Evolutionary conservation across 441 rosid species (phyloP).

Genomic region (Bruguiera hainesii): DNA sequence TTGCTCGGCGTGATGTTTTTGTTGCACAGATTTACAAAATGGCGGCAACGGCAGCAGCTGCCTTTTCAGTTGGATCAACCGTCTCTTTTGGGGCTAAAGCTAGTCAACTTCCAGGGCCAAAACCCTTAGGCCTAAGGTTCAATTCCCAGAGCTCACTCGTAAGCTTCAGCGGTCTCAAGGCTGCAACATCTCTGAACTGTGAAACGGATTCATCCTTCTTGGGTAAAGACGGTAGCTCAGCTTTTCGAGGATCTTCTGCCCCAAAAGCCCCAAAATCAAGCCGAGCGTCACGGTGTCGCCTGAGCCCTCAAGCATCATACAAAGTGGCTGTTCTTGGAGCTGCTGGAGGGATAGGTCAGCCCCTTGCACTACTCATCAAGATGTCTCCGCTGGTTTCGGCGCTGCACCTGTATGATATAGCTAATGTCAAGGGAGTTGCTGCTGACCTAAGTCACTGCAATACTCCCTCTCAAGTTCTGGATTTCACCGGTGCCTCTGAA

Average conservation of each 20-base stretch:
- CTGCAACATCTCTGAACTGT: constrained; percentile 39
- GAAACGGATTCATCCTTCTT: constrained; percentile 54
- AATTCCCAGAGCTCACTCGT: constrained; percentile 35
- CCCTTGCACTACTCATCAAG: constrained; percentile 79
- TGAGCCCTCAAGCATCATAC: constrained; percentile 67
- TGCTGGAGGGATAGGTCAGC: constrained; percentile 96
- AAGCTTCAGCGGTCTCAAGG: constrained; percentile 67
- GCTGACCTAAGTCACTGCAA: constrained; percentile 98
- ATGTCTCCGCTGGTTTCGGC: constrained; percentile 90
- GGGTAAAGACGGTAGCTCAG: constrained; percentile 48
- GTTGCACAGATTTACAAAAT: constrained; percentile 31
- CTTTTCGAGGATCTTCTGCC: constrained; percentile 42
- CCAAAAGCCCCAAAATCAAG: constrained; percentile 36
- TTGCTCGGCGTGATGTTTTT: not conserved
- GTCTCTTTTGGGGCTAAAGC: constrained; percentile 47
- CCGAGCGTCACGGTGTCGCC: constrained; percentile 32
- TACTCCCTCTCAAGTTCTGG: constrained; percentile 83
- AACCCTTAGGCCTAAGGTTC: constrained; percentile 35
- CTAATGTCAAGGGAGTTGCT: constrained; percentile 95
- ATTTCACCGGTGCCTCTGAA: constrained; percentile 84
- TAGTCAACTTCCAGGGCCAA: constrained; percentile 37
- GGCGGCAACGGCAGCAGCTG: constrained; percentile 75
- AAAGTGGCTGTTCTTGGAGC: constrained; percentile 98
- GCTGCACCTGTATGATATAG: constrained; percentile 87
- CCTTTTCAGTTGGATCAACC: constrained; percentile 54